Percentiles rank a stretch among this genome's conserved stretches.
phyloP scores from a whole-genome alignment of 441 rosid species.

The Adansonia grandidieri region DNA sequence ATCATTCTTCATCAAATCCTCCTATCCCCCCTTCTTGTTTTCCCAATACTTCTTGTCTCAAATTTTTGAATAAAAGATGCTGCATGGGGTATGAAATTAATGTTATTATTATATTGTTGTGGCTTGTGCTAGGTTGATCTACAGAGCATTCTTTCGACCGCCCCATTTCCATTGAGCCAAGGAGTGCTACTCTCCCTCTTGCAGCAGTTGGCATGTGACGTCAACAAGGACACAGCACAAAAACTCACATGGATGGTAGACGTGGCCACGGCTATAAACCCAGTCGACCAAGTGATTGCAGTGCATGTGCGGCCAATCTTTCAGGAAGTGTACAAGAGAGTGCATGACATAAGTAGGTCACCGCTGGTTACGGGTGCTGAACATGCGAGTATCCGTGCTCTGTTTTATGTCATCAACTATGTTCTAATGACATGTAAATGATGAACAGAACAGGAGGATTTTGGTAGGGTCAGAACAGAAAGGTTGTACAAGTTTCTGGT shows the following conservation, averaged over 20 bases:
- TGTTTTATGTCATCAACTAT: constrained; percentile 67
- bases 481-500: constrained; percentile 27
- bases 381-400: constrained; percentile 51
- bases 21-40: background rate
- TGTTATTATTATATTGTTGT: background rate
- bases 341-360: constrained; percentile 48
- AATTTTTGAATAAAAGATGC: background rate
- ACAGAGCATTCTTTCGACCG: constrained; percentile 42
- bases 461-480: background rate
- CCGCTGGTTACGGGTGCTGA: constrained; percentile 44
- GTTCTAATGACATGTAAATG: constrained; percentile 60
- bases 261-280: constrained; percentile 59
- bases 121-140: constrained; percentile 50
- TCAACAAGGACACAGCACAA: constrained; percentile 49
- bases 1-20: background rate
- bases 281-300: constrained; percentile 53
- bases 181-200: constrained; percentile 73
- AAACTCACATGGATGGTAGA: constrained; percentile 67
- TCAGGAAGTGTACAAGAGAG: constrained; percentile 63
- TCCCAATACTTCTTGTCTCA: background rate
- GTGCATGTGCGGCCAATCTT: constrained; percentile 57
- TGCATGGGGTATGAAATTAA: background rate
- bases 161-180: constrained; percentile 65
- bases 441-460: constrained; percentile 14
- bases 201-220: constrained; percentile 68